Percentiles rank a stretch among this genome's conserved stretches.
These are phyloP conservation scores for Solanum pimpinellifolium DNA, from an alignment of 257 asterid species.

Conservation along the genomic window DNA sequence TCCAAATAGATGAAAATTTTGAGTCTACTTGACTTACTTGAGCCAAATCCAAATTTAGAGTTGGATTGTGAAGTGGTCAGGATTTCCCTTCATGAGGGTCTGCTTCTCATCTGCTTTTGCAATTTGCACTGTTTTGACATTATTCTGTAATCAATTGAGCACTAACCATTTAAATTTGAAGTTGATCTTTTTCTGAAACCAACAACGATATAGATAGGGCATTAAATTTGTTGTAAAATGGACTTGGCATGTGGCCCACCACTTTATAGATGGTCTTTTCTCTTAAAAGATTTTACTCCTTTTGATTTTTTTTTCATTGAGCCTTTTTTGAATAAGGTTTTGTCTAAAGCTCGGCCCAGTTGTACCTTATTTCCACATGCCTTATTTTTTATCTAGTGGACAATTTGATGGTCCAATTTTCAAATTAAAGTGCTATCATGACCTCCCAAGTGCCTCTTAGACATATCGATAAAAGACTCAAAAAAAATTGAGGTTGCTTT, in stretches of 20 bases:
- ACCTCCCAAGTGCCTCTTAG: neutral
- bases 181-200: neutral
- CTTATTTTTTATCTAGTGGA: neutral
- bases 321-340: neutral
- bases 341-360: neutral
- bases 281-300: too few species aligned
- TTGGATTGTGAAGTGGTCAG: neutral
- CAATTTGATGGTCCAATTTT: neutral
- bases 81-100: neutral
- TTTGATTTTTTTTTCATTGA: neutral
- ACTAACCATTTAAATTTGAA: neutral
- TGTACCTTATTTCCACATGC: neutral
- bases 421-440: neutral
- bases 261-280: neutral
- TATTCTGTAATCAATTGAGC: too few species aligned
- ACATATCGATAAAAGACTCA: too few species aligned
- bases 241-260: neutral
- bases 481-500: neutral
- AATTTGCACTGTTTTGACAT: too few species aligned
- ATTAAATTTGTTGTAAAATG: neutral
- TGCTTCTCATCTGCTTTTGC: too few species aligned
- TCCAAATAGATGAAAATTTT: too few species aligned
- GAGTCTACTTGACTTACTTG: neutral
- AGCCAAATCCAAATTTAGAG: neutral
- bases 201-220: neutral